Base-by-base conservation (phyloP, 2,329 filamentous ascomycete genomes). In the Lachnellula occidentalis region DNA sequence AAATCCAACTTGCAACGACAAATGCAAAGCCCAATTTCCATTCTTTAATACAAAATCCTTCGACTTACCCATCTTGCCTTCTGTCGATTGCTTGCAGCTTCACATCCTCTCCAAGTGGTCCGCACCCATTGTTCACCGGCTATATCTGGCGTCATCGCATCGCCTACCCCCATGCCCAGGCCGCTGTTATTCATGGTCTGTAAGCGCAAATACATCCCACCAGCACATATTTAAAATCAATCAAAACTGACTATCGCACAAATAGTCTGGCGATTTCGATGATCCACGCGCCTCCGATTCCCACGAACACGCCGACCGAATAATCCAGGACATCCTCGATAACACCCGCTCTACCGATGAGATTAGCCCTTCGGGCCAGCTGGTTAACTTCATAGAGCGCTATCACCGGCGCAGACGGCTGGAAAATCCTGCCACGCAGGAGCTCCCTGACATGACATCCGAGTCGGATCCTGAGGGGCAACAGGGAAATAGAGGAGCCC, bases 351-450 rank as follows among this genome's bases (percentile, higher is more conserved):
- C 70, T 53, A 57, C 69, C 15, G 63, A 69, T 57, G 64, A 73
- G 42, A 70, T 74, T 45, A 74, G 70, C 48, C 70, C 72, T 19
- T 76, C 73, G 24, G 72, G 73, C 59, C 73, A 76, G 65, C 62
- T 76, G 48, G 73, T 70, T 58, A 66, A 72, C 61, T 70, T 71
- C 49, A 71, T 76, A 71, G 73, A 73, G 58, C 68, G 71, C 55
- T 73, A 69, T 51, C 68, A 73, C 60, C 63, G 64, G 34, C 64
- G 60, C 51, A 57, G 69, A 58, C 61, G 60, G 56, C 55, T 59
- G 56, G 53, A 46, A 12, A 43, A 34, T 22, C 42, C 50, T 41
- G 51, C 48, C 49, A 50, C 55, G 57, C 51, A 53, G 64, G 48
- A 58, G 64, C 39, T 58, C 55, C 58, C 64, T 52, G 65, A 54